Conservation (phyloP, 2,329 filamentous ascomycete species). For the Phyllachora maydis region DNA sequence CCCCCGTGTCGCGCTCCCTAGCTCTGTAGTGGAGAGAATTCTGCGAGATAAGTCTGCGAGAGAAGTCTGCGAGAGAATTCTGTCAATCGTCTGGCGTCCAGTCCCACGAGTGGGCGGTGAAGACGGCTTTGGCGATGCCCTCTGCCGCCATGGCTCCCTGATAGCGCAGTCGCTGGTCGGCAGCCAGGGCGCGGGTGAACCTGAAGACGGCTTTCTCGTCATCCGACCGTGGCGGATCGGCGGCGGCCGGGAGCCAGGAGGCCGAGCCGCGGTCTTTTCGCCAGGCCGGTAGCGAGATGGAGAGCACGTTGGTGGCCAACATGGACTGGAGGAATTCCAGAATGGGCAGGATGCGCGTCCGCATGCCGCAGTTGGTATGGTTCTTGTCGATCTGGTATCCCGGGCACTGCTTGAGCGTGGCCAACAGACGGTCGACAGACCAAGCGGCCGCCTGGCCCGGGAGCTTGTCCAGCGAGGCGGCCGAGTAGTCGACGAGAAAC, state of each 20-base stretch:
- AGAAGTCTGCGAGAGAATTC: no score
- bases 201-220: slow-evolving; percentile 15
- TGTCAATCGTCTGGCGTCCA: slow-evolving; percentile 31
- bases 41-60: no score
- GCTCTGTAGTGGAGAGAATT: no score
- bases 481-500: slow-evolving; percentile 33
- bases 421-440: slow-evolving; percentile 36
- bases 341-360: slow-evolving; percentile 42
- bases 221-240: no score
- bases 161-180: slow-evolving; percentile 26
- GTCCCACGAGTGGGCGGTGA: slow-evolving; percentile 35
- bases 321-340: slow-evolving; percentile 42
- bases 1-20: no score
- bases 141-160: slow-evolving; percentile 27
- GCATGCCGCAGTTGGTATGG: slow-evolving; percentile 53
- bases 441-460: slow-evolving; percentile 35
- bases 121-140: slow-evolving; percentile 27
- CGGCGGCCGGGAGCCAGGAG: slow-evolving; percentile 21
- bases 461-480: slow-evolving; percentile 20
- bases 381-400: slow-evolving; percentile 56
- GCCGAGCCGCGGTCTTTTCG: slow-evolving; percentile 15
- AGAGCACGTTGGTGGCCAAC: slow-evolving; percentile 23
- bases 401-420: slow-evolving; percentile 42
- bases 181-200: slow-evolving; percentile 27
- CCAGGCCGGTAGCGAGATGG: slow-evolving; percentile 24